These are phyloP conservation scores for Lactifluus subvellereus DNA, from an alignment of 768 basidiomycete species.

Conservation along the genomic window DNA sequence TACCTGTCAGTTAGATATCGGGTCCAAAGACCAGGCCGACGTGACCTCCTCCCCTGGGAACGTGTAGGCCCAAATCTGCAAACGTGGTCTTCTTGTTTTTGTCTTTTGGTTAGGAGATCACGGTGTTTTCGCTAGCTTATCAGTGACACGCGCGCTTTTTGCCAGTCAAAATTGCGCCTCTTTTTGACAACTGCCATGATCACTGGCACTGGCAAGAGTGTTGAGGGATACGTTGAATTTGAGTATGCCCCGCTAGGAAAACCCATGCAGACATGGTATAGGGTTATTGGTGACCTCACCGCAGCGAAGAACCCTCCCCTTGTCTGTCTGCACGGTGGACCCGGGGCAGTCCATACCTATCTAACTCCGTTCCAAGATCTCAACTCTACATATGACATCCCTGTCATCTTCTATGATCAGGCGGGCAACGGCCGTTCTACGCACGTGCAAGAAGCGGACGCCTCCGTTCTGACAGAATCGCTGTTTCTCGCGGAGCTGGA, in stretches of 20 bases:
- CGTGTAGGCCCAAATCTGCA: background rate
- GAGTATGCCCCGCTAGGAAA: slow-evolving; percentile 27
- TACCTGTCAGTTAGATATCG: background rate
- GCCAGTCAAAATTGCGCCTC: slow-evolving; percentile 6
- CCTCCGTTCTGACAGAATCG: slow-evolving; percentile 38
- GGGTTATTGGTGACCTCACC: slow-evolving; percentile 40
- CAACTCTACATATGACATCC: slow-evolving; percentile 5
- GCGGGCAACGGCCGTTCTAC: slow-evolving; percentile 42
- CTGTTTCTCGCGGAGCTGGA: slow-evolving; percentile 39
- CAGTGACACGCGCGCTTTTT: background rate
- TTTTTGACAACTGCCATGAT: background rate
- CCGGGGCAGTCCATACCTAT: slow-evolving; percentile 27
- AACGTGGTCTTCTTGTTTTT: background rate
- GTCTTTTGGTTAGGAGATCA: background rate
- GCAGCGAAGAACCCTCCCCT: slow-evolving; percentile 25
- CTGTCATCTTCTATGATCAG: slow-evolving; percentile 42
- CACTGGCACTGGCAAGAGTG: background rate
- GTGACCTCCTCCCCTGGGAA: background rate
- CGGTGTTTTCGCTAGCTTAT: background rate
- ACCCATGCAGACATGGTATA: slow-evolving; percentile 46
- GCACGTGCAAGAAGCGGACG: slow-evolving; percentile 35
- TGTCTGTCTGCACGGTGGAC: slow-evolving; percentile 18
- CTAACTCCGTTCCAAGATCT: slow-evolving; percentile 28
- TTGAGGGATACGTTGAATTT: slow-evolving; percentile 32
- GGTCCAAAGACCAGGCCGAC: background rate